phyloP scores from a whole-genome alignment of 345 rosid species.

The Camelina neglecta region DNA sequence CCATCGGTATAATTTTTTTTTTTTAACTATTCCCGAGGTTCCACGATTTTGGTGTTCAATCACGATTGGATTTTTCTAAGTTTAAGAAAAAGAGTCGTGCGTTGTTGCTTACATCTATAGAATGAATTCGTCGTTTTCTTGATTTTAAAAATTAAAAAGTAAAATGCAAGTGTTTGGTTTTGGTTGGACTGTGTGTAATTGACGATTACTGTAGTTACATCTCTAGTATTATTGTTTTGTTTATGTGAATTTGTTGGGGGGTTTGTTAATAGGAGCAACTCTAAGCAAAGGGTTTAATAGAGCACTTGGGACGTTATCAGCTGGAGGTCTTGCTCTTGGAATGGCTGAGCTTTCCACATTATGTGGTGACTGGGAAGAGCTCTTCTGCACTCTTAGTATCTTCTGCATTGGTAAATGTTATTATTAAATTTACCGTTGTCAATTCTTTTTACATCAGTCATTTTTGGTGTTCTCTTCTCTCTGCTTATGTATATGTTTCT shows the following conservation, averaged over 20 bases:
- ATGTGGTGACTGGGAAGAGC: conserved; percentile 77
- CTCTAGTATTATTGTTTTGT: no score
- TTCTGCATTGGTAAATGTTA: conserved; percentile 59
- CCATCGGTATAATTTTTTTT: conserved; percentile 49
- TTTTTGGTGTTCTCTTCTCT: conserved; percentile 14
- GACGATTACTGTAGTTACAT: background rate
- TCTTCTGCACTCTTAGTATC: conserved; percentile 69
- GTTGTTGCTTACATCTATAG: background rate
- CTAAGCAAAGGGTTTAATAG: conserved; percentile 93
- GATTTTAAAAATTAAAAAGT: background rate
- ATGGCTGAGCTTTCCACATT: conserved; percentile 76
- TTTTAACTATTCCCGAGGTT: background rate
- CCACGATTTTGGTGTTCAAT: background rate
- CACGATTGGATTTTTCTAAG: no score
- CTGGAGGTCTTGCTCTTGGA: conserved; percentile 90
- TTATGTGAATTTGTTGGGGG: conserved; percentile 14
- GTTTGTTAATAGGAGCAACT: conserved; percentile 74
- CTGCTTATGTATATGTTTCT: conserved; percentile 4
- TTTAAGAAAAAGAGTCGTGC: background rate
- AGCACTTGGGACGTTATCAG: conserved; percentile 89
- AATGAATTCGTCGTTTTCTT: conserved; percentile 20
- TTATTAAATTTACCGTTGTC: background rate
- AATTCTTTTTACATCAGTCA: background rate
- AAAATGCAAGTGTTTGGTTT: background rate
- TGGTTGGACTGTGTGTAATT: background rate